Evolutionary conservation across 352 stramenopile species (phyloP).

Genomic region (Elongisporangium prolatum): DNA sequence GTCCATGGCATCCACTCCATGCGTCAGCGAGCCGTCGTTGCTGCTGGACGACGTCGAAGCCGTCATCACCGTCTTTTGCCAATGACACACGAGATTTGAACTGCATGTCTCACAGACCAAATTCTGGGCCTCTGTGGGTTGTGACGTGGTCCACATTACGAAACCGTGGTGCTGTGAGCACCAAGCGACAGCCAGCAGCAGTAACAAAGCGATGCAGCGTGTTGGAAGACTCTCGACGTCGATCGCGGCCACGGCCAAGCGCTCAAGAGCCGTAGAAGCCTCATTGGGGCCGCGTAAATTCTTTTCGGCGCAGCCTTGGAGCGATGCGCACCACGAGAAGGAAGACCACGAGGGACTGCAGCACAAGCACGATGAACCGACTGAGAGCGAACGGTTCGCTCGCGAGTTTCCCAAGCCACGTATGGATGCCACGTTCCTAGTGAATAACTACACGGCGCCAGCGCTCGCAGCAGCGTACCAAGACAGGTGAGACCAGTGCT

Average conservation of each 20-base stretch:
- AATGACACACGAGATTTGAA: neutral
- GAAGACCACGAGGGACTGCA: neutral
- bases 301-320: neutral
- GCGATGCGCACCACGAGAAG: neutral
- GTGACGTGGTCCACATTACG: neutral
- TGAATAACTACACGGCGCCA: conserved; percentile 96
- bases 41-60: neutral
- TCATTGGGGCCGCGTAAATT: neutral
- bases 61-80: neutral
- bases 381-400: conserved; percentile 28
- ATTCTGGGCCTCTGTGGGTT: neutral
- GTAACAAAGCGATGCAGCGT: neutral
- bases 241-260: neutral
- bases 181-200: neutral
- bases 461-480: conserved; percentile 93
- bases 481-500: conserved; percentile 92
- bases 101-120: neutral
- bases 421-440: conserved; percentile 81
- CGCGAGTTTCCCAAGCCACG: conserved; percentile 64
- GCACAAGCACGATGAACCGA: conserved; percentile 19
- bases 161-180: neutral
- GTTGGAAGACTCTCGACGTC: neutral
- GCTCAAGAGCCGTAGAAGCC: neutral
- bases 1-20: conserved; percentile 10
- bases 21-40: conserved; percentile 1